Evolutionary conservation across 2,329 filamentous ascomycete species (phyloP), one percentile per base, ranked within the genome.

Genomic region (Calonectria naviculata): DNA sequence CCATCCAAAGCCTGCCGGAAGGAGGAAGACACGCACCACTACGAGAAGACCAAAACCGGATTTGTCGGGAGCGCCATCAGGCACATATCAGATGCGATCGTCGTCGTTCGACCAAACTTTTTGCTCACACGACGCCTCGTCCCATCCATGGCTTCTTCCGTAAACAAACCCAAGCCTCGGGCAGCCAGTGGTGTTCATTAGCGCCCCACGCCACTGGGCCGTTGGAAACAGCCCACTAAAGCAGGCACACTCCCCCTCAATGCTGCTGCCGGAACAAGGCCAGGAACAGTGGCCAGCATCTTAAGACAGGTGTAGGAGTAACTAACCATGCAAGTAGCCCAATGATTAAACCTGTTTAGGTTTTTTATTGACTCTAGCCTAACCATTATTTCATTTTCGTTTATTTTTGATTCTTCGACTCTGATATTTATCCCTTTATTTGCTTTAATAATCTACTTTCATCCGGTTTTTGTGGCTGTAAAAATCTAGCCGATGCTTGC

Each of bases 51-150:
- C 42, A 38, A 58, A 44, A 17, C 56, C 56, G 56, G 56, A 41
- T 44, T 29, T 61, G 36, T 41, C 38, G 36, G 56, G 56, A 61
- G 8, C 24, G 36, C 62, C 46, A 44, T 31, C 46, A 56, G 61
- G 38, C 56, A 61, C 56, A 44, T 42, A 21, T 41, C 24, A 38
- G 56, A 41, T 61, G 38, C 38, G 56, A 61, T 44, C 36, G 56
- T 29, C 56, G 19, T 31, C 38, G 21, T 58, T 21, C 52, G 34
- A 58, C 19, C 29, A 36, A 29, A 21, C 38, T 61, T 61, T 44
- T 61, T 26, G 24, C 56, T 61, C 56, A 61, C 56, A 61, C 56
- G 36, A 61, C 56, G 34, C 52, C 29, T 28, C 56, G 26, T 61
- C 15, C 38, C 28, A 42, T 41, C 24, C 34, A 44, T 61, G 38